These are phyloP conservation scores for Excoecaria cochinchinensis DNA, from an alignment of 345 rosid genomes.

Conservation along the genomic window DNA sequence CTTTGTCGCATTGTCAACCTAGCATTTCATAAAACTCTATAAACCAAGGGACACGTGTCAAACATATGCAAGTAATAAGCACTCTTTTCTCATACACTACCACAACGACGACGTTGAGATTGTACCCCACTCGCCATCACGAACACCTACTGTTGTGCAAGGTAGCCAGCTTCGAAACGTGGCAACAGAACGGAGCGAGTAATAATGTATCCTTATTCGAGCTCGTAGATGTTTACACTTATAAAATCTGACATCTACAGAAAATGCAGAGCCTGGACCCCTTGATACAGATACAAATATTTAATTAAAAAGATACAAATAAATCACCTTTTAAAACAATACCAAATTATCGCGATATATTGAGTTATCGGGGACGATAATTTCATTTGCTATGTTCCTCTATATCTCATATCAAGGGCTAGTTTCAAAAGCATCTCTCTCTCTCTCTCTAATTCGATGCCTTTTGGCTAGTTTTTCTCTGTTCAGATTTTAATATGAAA, in stretches of 20 bases:
- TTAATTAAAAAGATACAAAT: background rate
- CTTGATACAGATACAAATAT: background rate
- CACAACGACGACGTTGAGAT: background rate
- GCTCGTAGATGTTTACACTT: background rate
- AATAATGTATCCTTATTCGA: background rate
- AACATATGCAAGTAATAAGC: background rate
- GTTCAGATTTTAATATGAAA: constrained; percentile 1
- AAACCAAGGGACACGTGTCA: background rate
- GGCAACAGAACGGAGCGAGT: background rate
- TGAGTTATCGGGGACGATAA: background rate
- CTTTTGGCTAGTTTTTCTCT: background rate
- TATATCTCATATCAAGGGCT: background rate
- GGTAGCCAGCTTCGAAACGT: background rate
- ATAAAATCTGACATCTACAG: background rate
- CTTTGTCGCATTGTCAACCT: background rate
- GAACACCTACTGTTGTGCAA: background rate
- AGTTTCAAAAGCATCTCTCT: background rate
- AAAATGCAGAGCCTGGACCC: background rate
- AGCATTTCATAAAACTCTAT: background rate
- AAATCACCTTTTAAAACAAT: background rate
- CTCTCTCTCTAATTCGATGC: background rate
- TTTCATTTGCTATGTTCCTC: background rate
- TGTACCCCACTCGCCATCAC: background rate
- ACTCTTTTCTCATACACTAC: background rate
- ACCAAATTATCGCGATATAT: background rate